phyloP scores from a whole-genome alignment of 2,329 filamentous ascomycete genomes.

The Zymoseptoria crescenta region DNA sequence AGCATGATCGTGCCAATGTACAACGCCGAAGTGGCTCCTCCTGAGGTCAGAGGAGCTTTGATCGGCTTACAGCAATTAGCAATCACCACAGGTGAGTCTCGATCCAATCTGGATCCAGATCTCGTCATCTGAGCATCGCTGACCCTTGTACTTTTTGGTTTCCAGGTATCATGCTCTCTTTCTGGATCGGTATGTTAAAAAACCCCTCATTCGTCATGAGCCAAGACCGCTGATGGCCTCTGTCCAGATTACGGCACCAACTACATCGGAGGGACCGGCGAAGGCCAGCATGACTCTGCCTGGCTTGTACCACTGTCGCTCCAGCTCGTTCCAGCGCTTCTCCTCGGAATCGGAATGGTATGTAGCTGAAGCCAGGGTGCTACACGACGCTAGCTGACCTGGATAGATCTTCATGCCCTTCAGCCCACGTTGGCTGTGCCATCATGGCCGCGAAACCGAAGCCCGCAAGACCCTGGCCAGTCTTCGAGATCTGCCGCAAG shows the following conservation, averaged over 20 bases:
- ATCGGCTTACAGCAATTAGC: slow-evolving; percentile 59
- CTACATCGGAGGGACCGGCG: slow-evolving; percentile 48
- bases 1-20: slow-evolving; percentile 52
- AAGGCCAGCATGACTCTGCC: slow-evolving; percentile 55
- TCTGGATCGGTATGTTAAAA: slow-evolving; percentile 35
- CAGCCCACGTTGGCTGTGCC: slow-evolving; percentile 66
- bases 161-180: slow-evolving; percentile 51
- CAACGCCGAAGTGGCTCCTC: slow-evolving; percentile 44
- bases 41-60: slow-evolving; percentile 59
- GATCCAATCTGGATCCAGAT: too few species aligned
- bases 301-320: slow-evolving; percentile 69
- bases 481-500: slow-evolving; percentile 53
- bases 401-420: slow-evolving; percentile 60
- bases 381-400: neutral
- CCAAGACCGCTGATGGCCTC: neutral
- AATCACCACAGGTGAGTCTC: slow-evolving; percentile 48
- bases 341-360: slow-evolving; percentile 63
- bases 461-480: slow-evolving; percentile 54
- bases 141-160: too few species aligned
- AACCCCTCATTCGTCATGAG: neutral
- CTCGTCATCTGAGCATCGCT: too few species aligned
- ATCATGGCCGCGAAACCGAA: slow-evolving; percentile 62
- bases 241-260: slow-evolving; percentile 28
- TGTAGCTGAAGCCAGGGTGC: neutral
- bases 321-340: slow-evolving; percentile 58